Evolutionary conservation across 495 filamentous ascomycete genomes (phyloP).

Genomic region (Penicillium lagena): DNA sequence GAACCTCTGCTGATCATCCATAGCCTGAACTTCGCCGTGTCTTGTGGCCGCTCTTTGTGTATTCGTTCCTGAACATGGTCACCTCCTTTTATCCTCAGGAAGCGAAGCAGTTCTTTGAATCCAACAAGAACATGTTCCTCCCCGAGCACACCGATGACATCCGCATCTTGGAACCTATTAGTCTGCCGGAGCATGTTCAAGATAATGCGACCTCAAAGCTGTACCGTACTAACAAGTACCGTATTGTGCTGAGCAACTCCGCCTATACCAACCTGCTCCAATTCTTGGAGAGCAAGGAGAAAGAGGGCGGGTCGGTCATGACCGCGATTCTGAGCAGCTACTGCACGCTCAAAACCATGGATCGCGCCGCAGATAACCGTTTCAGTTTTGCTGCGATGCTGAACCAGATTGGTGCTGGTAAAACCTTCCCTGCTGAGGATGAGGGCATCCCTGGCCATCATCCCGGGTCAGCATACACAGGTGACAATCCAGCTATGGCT

Average conservation of each 20-base stretch:
- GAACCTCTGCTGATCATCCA: conserved; percentile 18
- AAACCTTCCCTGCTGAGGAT: conserved; percentile 68
- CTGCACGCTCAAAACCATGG: conserved; percentile 65
- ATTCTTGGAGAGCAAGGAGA: conserved; percentile 77
- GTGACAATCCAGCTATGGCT: conserved; percentile 52
- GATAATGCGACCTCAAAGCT: conserved; percentile 66
- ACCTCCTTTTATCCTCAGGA: conserved; percentile 64
- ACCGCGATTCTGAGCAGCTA: conserved; percentile 66
- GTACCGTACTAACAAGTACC: conserved; percentile 79
- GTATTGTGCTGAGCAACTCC: conserved; percentile 74
- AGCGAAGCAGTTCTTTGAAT: conserved; percentile 61
- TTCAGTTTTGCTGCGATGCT: conserved; percentile 77
- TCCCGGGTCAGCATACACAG: conserved; percentile 73
- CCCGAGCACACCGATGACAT: conserved; percentile 72
- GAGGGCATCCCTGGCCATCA: conserved; percentile 92
- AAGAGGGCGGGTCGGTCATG: conserved; percentile 71
- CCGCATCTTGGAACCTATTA: conserved; percentile 58
- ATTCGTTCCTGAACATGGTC: conserved; percentile 83
- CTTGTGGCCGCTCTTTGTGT: conserved; percentile 88
- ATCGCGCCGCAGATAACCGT: conserved; percentile 67
- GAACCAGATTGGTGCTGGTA: conserved; percentile 54
- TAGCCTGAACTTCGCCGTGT: conserved; percentile 83
- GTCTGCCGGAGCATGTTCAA: conserved; percentile 67
- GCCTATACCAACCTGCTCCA: conserved; percentile 74
- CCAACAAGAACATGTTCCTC: conserved; percentile 62